Base-by-base conservation (phyloP, 108 stramenopile species). In the Stephanodiscus triporus region DNA sequence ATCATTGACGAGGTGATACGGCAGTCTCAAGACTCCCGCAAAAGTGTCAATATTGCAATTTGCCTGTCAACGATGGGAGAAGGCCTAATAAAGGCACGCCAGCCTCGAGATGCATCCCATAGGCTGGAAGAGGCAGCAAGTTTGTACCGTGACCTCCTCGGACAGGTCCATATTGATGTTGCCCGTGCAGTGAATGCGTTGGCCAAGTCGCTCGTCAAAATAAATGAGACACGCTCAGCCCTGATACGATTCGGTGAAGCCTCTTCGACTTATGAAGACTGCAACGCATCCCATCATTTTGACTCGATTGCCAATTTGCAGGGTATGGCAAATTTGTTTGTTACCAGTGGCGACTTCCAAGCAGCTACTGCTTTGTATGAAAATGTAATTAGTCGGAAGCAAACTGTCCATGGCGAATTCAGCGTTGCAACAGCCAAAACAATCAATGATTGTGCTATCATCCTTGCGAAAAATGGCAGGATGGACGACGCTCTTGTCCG, bases 1-100 rank as follows among this genome's bases (percentile, higher is more conserved):
- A 85, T 91, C 23, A 82, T 94, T 32, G 85, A 89, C 54, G 89
- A 90, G 66, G 83, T 90, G 10, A 26, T 82, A 72, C 72, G 72
- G 30, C 76, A 78, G 66, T 86, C 86, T 38, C 65, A 78, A 30
- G 77, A 62, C 49, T 70, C 85, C 10, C 66, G 86, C 5, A 88
- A 84, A 56, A 85, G 86, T 13, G 62, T 94, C 24, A 87, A 87
- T 49, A 80, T 87, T 70, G 90, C 91, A 20, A 89, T 91, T 65
- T 94, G 91, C 64, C 76, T 94, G 20, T 90, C 91, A 17, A 87
- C 89, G 10, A 87, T 94, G n/a, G 93, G 93, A 13, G 93, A 94
- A 69, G 87, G 88, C 36, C 75, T 94, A 43, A 75, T 88, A 61
- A 91, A 91, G 64, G 78, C 87, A 38, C 80, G 87, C 0, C 93